phyloP scores from a whole-genome alignment of 2,329 filamentous ascomycete species.

The Alternaria metachromatica region DNA sequence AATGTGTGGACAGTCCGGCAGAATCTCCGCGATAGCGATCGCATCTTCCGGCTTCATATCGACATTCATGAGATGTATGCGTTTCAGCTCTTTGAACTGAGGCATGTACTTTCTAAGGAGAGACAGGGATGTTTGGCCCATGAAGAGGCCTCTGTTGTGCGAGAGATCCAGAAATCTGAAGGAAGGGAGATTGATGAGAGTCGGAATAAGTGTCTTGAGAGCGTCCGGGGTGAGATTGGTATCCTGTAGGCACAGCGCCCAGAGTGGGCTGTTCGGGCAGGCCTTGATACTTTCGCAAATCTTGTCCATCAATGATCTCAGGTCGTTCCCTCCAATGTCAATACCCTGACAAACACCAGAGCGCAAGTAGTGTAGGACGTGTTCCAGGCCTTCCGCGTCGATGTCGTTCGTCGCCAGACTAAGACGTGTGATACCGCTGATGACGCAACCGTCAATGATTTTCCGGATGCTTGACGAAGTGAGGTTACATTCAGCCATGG shows the following conservation, averaged over 20 bases:
- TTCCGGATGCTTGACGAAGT: slow-evolving; percentile 73
- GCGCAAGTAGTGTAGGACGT: slow-evolving; percentile 78
- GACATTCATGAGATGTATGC: slow-evolving; percentile 86
- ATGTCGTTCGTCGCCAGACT: slow-evolving; percentile 85
- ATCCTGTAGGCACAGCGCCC: slow-evolving; percentile 84
- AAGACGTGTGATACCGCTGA: slow-evolving; percentile 77
- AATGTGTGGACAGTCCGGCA: slow-evolving; percentile 81
- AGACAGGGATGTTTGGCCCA: slow-evolving; percentile 74
- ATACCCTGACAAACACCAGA: slow-evolving; percentile 83
- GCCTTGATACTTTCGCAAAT: slow-evolving; percentile 62
- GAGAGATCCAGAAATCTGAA: slow-evolving; percentile 92
- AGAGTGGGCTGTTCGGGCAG: slow-evolving; percentile 63
- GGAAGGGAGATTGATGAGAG: slow-evolving; percentile 70
- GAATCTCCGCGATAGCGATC: slow-evolving; percentile 86
- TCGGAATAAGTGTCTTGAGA: slow-evolving; percentile 77
- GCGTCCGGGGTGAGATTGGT: slow-evolving; percentile 79
- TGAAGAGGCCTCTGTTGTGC: slow-evolving; percentile 84
- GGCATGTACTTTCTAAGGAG: slow-evolving; percentile 84
- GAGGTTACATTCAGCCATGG: slow-evolving; percentile 80
- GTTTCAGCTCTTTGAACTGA: slow-evolving; percentile 76
- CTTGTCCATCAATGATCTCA: slow-evolving; percentile 55
- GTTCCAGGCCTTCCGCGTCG: slow-evolving; percentile 73
- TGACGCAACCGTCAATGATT: slow-evolving; percentile 81
- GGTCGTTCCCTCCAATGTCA: slow-evolving; percentile 85
- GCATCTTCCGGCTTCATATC: slow-evolving; percentile 84